These are phyloP conservation scores for Ormosia emarginata DNA, from an alignment of 306 rosid species.

Conservation along the genomic window DNA sequence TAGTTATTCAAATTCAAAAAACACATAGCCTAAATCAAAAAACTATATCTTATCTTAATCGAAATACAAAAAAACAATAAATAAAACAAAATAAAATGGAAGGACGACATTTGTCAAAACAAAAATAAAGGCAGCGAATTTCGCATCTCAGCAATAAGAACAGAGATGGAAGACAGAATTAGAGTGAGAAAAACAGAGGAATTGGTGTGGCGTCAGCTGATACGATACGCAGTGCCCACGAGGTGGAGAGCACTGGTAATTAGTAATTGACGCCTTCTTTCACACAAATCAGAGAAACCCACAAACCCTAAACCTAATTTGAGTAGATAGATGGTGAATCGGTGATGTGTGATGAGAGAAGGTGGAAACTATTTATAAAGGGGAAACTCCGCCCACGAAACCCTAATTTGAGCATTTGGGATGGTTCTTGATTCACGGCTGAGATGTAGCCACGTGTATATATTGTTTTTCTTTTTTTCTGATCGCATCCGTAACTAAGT, in stretches of 20 bases:
- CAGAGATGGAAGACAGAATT: too few relatives aligned
- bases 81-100: too few relatives aligned
- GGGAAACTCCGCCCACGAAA: background rate
- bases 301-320: background rate
- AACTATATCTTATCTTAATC: too few relatives aligned
- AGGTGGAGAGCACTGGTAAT: slow-evolving; percentile 10
- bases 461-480: too few relatives aligned
- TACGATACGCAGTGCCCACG: slow-evolving; percentile 45
- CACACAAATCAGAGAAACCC: background rate
- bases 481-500: too few relatives aligned
- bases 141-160: background rate
- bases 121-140: background rate
- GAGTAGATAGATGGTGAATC: background rate
- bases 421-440: too few relatives aligned
- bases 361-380: background rate
- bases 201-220: slow-evolving; percentile 40
- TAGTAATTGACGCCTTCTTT: slow-evolving; percentile 41
- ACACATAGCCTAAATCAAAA: background rate
- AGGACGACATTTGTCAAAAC: background rate
- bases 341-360: too few relatives aligned
- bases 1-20: background rate
- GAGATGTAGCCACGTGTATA: too few relatives aligned
- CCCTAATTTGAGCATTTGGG: slow-evolving; percentile 23
- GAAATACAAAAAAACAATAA: too few relatives aligned
- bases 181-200: too few relatives aligned